Percentiles rank a stretch among this genome's conserved stretches.
Evolutionary conservation across 129 eudicot species (phyloP).

Genomic region (Tagetes patula): DNA sequence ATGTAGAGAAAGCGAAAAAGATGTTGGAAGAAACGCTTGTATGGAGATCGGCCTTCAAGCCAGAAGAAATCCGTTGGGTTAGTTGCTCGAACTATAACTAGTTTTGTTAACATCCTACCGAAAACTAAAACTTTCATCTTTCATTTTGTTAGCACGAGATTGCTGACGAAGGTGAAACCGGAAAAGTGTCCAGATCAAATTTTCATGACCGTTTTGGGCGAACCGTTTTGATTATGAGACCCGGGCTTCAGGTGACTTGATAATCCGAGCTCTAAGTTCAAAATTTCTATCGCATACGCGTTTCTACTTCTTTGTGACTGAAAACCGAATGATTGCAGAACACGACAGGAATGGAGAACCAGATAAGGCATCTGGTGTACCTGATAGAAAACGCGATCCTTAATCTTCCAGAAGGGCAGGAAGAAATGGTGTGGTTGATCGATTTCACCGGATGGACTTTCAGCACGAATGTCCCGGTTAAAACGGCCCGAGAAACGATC

Average conservation of each 20-base stretch:
- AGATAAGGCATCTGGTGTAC: conserved; percentile 72
- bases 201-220: conserved; percentile 84
- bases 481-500: conserved; percentile 67
- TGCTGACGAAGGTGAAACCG: conserved; percentile 88
- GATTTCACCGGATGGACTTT: conserved; percentile 87
- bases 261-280: not conserved
- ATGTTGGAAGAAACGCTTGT: conserved; percentile 76
- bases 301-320: not conserved
- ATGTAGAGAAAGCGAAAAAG: conserved; percentile 76
- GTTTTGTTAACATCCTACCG: not conserved
- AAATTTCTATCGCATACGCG: not conserved
- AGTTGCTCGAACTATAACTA: conserved; percentile 1
- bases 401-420: conserved; percentile 85
- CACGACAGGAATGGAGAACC: conserved; percentile 64
- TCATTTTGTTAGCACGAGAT: conserved; percentile 59
- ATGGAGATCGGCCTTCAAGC: conserved; percentile 75
- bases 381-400: conserved; percentile 76
- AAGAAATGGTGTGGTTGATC: conserved; percentile 82
- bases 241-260: conserved; percentile 72
- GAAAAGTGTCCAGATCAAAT: conserved; percentile 75
- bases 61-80: conserved; percentile 94
- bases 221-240: conserved; percentile 74
- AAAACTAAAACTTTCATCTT: conserved; percentile 10
- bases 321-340: conserved; percentile 43
- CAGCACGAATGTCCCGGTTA: conserved; percentile 63